Conservation (phyloP, 129 eudicot species). For the Smallanthus sonchifolius region DNA sequence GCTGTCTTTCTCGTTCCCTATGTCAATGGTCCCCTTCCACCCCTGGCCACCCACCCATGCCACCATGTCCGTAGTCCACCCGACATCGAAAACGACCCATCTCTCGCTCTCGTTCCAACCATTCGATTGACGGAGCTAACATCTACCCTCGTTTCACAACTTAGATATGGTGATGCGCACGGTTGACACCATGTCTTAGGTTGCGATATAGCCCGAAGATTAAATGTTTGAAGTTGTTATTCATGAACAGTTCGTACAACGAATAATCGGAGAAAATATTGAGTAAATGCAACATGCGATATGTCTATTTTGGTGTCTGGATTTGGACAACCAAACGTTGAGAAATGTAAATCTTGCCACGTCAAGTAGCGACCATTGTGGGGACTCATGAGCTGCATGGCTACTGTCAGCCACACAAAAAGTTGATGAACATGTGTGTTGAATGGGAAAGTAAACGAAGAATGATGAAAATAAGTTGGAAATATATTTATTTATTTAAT, state of each 20-base stretch:
- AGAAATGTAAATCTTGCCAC: constrained; percentile 15
- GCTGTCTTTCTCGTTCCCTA: constrained; percentile 22
- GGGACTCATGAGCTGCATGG: constrained; percentile 27
- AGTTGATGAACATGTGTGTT: background rate
- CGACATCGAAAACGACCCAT: constrained; percentile 23
- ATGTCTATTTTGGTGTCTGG: constrained; percentile 31
- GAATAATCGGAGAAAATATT: constrained; percentile 9
- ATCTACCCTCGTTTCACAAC: background rate
- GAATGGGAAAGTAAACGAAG: background rate
- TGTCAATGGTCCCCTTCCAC: constrained; percentile 27
- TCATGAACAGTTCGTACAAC: constrained; percentile 17
- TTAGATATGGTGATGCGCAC: constrained; percentile 8
- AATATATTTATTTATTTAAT: too few relatives aligned
- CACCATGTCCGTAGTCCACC: constrained; percentile 25
- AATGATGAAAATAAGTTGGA: too few relatives aligned
- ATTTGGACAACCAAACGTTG: constrained; percentile 24
- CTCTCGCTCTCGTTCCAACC: constrained; percentile 3
- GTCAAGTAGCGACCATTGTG: constrained; percentile 25
- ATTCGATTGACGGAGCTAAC: background rate
- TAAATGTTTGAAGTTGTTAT: background rate
- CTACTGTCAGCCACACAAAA: constrained; percentile 17
- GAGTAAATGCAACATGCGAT: constrained; percentile 30
- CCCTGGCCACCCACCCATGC: constrained; percentile 37
- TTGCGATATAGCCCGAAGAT: background rate
- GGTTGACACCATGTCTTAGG: constrained; percentile 11